phyloP scores from a whole-genome alignment of 768 basidiomycete species.

The Tremella mesenterica region DNA sequence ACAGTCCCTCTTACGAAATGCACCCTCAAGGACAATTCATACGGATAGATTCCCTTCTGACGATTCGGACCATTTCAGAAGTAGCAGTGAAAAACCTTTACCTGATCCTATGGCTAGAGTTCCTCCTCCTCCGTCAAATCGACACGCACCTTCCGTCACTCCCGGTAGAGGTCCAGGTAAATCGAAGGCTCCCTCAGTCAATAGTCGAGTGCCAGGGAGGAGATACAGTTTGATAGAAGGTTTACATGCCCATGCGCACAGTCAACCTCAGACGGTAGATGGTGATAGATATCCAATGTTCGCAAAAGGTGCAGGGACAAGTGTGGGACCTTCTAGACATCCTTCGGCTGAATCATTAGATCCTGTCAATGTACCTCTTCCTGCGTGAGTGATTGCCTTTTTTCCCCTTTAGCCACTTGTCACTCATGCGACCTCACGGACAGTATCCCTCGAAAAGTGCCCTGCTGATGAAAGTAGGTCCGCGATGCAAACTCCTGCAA shows the following conservation, averaged over 20 bases:
- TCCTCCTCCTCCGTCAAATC: too few species aligned
- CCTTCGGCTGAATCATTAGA: conserved; percentile 17
- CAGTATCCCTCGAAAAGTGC: neutral
- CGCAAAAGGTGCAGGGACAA: conserved; percentile 14
- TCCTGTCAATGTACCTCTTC: conserved; percentile 14
- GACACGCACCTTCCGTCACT: too few species aligned
- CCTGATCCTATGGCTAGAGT: conserved; percentile 22
- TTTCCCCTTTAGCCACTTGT: neutral
- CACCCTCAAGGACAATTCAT: conserved; percentile 31
- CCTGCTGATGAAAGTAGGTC: neutral
- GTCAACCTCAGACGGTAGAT: conserved; percentile 14
- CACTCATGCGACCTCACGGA: neutral
- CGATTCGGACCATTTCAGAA: neutral
- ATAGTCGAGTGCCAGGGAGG: neutral
- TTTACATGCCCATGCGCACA: conserved; percentile 15
- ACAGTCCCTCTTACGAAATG: conserved; percentile 49
- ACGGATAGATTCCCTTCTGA: conserved; percentile 14
- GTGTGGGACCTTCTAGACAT: conserved; percentile 17
- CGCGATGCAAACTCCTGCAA: conserved; percentile 3
- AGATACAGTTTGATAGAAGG: conserved; percentile 19
- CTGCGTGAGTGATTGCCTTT: neutral
- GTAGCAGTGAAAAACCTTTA: conserved; percentile 32
- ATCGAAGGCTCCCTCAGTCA: neutral
- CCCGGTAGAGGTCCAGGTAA: neutral
- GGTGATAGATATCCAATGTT: conserved; percentile 37